These are phyloP conservation scores for Kregervanrija fluxuum DNA, from an alignment of 805 yeast genomes.

Conservation along the genomic window DNA sequence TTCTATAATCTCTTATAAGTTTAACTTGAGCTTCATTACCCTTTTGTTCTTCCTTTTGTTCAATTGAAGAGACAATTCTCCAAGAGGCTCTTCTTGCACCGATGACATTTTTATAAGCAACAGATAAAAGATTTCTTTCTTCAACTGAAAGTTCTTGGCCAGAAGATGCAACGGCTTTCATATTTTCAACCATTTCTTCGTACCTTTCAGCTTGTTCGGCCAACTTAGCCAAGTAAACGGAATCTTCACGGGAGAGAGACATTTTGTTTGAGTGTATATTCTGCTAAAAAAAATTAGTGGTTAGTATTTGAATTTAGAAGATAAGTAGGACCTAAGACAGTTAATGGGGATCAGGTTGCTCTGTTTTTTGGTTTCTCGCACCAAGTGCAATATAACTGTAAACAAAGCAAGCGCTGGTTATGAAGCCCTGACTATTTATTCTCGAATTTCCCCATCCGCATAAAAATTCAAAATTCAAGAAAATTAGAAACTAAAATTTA, in stretches of 20 bases:
- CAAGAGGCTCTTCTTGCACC: slow-evolving; percentile 99
- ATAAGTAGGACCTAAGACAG: neutral
- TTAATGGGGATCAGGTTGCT: neutral
- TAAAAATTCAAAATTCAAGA: too few relatives aligned
- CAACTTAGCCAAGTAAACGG: slow-evolving; percentile 94
- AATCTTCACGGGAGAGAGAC: slow-evolving; percentile 93
- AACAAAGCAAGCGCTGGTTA: neutral
- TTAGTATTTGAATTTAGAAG: neutral
- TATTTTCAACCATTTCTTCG: slow-evolving; percentile 98
- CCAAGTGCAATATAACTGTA: neutral
- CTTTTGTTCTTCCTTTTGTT: slow-evolving; percentile 95
- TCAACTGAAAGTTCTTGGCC: slow-evolving; percentile 95
- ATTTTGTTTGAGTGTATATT: slow-evolving; percentile 27
- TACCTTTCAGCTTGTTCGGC: slow-evolving; percentile 99
- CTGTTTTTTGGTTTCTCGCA: neutral
- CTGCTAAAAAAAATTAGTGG: neutral
- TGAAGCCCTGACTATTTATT: neutral
- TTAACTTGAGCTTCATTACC: slow-evolving; percentile 87
- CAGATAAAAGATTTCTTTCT: slow-evolving; percentile 94
- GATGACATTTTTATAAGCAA: slow-evolving; percentile 96
- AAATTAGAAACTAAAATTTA: too few relatives aligned
- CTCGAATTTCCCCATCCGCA: too few relatives aligned
- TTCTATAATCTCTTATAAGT: slow-evolving; percentile 88
- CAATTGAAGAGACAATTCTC: slow-evolving; percentile 97
- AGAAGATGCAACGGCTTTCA: slow-evolving; percentile 94